Conservation (phyloP, 805 yeast species). For the Wickerhamiella cacticola region DNA sequence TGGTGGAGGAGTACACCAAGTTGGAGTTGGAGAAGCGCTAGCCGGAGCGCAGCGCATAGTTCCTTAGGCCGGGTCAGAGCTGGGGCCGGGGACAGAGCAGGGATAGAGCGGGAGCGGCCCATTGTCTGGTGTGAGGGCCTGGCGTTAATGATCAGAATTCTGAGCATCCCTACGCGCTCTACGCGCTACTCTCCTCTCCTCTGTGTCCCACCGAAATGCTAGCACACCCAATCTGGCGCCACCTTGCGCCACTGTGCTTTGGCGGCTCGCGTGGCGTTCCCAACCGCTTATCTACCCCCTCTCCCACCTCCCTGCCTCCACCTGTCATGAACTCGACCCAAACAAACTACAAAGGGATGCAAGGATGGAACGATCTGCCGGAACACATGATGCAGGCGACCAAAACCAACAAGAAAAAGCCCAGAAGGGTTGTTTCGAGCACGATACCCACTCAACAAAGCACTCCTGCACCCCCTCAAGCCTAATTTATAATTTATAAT, state of each 20-base stretch:
- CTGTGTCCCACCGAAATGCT: too few relatives aligned
- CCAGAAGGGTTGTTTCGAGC: constrained; percentile 3
- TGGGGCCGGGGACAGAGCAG: not conserved
- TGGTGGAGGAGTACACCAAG: constrained; percentile 66
- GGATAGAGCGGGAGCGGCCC: too few relatives aligned
- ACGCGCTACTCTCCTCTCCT: too few relatives aligned
- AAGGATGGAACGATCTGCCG: constrained; percentile 24
- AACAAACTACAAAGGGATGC: constrained; percentile 21
- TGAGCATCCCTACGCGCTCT: too few relatives aligned
- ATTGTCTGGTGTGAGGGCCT: too few relatives aligned
- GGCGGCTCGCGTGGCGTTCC: too few relatives aligned
- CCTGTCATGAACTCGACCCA: constrained; percentile 19
- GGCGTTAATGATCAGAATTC: too few relatives aligned
- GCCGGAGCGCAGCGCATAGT: not conserved
- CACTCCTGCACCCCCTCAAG: not conserved
- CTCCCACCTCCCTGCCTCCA: not conserved
- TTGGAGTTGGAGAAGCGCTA: constrained; percentile 5
- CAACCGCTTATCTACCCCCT: not conserved
- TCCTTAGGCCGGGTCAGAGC: not conserved
- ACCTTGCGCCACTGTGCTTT: too few relatives aligned
- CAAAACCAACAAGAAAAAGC: not conserved
- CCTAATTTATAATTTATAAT: not conserved
- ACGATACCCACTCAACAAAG: not conserved
- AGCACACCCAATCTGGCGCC: too few relatives aligned
- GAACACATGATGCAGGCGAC: constrained; percentile 7